A percentile compares a stretch with the other conserved stretches of the same genome.
Conservation (phyloP, 1,284 basidiomycete genomes). For the Laetiporus sulphureus region DNA sequence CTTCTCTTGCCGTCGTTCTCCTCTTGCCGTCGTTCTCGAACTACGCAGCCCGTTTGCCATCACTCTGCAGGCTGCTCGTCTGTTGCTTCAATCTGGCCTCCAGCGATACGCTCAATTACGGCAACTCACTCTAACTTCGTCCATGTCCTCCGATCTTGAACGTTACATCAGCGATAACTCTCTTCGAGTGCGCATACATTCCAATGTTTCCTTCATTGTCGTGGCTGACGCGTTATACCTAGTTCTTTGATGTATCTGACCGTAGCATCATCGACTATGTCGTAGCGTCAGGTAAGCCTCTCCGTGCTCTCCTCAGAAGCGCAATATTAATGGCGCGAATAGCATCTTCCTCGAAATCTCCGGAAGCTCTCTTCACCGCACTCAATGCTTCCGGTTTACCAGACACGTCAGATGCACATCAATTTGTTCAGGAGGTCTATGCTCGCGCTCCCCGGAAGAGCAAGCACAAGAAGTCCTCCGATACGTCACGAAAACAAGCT, state of each 20-base stretch:
- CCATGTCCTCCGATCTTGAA: slow-evolving; percentile 56
- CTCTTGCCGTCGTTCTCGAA: no score
- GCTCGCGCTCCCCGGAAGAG: slow-evolving; percentile 65
- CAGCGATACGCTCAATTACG: no score
- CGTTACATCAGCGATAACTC: slow-evolving; percentile 86
- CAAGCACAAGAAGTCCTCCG: slow-evolving; percentile 58
- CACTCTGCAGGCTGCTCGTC: no score
- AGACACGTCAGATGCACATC: slow-evolving; percentile 70
- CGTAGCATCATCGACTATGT: slow-evolving; percentile 82
- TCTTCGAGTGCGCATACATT: slow-evolving; percentile 50
- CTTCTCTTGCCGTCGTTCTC: no score
- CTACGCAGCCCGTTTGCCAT: no score
- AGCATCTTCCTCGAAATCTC: slow-evolving; percentile 80
- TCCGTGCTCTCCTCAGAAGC: slow-evolving; percentile 10
- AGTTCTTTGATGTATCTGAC: slow-evolving; percentile 83
- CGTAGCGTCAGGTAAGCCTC: slow-evolving; percentile 65
- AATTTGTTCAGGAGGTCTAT: slow-evolving; percentile 78
- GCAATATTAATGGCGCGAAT: slow-evolving; percentile 1
- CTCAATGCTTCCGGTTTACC: slow-evolving; percentile 79
- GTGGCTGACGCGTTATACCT: slow-evolving; percentile 5
- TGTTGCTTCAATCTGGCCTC: no score
- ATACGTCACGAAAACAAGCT: slow-evolving; percentile 49
- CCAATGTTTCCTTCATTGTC: not conserved
- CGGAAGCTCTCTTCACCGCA: slow-evolving; percentile 70
- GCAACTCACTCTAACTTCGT: no score